Percentiles rank a stretch among this genome's conserved stretches.
These are phyloP conservation scores for Candida tetrigidarum DNA, from an alignment of 1,139 yeast genomes.

Conservation along the genomic window DNA sequence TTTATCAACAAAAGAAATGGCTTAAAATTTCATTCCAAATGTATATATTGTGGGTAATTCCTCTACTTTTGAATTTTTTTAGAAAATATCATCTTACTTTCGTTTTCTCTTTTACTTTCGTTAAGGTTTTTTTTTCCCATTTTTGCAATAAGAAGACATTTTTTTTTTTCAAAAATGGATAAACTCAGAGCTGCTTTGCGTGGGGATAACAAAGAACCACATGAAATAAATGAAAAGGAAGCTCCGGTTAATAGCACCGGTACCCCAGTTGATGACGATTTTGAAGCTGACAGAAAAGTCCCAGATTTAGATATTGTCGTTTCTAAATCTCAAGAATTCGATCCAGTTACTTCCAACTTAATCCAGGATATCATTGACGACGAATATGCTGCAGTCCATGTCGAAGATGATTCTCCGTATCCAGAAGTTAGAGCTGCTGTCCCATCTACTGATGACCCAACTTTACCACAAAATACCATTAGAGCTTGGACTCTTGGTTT, in stretches of 20 bases:
- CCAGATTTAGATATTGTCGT: slow-evolving; percentile 25
- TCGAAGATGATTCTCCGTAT: slow-evolving; percentile 63
- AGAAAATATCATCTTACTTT: neutral
- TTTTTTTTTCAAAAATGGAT: slow-evolving; percentile 22
- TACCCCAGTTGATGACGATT: slow-evolving; percentile 18
- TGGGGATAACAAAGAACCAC: slow-evolving; percentile 10
- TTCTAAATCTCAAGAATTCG: slow-evolving; percentile 39
- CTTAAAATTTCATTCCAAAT: neutral
- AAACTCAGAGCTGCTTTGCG: slow-evolving; percentile 21
- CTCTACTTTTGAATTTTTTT: neutral
- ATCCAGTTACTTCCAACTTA: slow-evolving; percentile 37
- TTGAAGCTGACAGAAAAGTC: slow-evolving; percentile 25
- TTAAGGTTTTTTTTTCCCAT: neutral
- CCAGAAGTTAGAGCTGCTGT: slow-evolving; percentile 76
- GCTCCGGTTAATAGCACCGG: neutral
- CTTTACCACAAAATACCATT: slow-evolving; percentile 60
- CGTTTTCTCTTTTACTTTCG: neutral
- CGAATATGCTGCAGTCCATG: slow-evolving; percentile 46
- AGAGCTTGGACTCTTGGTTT: slow-evolving; percentile 64
- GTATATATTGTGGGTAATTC: neutral
- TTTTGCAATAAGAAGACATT: neutral
- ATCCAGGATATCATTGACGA: slow-evolving; percentile 33
- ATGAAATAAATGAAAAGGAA: slow-evolving; percentile 6
- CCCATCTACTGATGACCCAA: slow-evolving; percentile 60
- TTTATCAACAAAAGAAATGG: slow-evolving; percentile 1